Evolutionary conservation across 306 rosid species (phyloP), one percentile per base, ranked within the genome.

Genomic region (Vicia sativa): DNA sequence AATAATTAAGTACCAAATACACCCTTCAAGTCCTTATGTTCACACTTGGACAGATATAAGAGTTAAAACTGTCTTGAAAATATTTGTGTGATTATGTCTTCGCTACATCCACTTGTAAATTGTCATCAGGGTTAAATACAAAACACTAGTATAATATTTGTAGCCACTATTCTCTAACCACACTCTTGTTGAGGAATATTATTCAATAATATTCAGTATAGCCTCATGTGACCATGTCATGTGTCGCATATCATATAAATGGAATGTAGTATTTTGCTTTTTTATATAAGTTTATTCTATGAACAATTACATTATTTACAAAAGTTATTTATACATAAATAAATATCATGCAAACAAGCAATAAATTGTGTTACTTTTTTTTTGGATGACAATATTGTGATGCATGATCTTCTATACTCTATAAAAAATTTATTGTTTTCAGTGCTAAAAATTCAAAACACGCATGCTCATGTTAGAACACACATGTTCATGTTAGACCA

Each of bases 51-150:
- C 42, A 45, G 9, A 31, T 69, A 77, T n/a, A n/a, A n/a, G 56
- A 53, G 77, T 46, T 56, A 73, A 70, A 66, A 29, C 31, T 34
- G 65, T 70, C 62, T 19, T 29, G 15, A 16, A 43, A 60, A 37
- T 13, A 25, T 35, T 60, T 71, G 3, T 54, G 50, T 35, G 41
- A 23, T 59, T 25, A 15, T 62, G 59, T 54, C 81, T 68, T 44
- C 72, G 35, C 65, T 45, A 41, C 60, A 50, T 74, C 71, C 73
- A 78, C 78, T 73, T 62, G 63, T 50, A 26, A 31, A 35, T 35
- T 83, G 78, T 67, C 55, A 31, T 37, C 0, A 12, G 15, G 76
- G 63, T 31, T 41, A 54, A 55, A 39, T 67, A 70, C 74, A 57
- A 60, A 61, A 14, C 45, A 23, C 16, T 52, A 44, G 19, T 6